phyloP scores from a whole-genome alignment of 2,329 filamentous ascomycete genomes.

The Aspergillus floridensis region DNA sequence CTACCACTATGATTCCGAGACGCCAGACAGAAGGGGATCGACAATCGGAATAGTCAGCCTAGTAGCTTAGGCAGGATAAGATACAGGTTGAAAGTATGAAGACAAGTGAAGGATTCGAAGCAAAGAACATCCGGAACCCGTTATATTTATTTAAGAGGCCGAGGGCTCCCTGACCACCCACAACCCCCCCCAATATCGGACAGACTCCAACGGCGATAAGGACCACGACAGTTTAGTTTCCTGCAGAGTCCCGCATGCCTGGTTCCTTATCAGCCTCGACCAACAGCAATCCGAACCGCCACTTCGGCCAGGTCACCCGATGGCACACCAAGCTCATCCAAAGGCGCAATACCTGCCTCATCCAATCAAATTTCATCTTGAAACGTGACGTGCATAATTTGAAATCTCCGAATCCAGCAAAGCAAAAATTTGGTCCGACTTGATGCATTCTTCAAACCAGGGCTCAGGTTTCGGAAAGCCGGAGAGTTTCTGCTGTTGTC shows the following conservation, averaged over 20 bases:
- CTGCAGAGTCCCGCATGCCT: not conserved
- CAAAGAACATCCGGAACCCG: not conserved
- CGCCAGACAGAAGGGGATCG: not conserved
- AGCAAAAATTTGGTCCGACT: not conserved
- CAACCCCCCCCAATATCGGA: not conserved
- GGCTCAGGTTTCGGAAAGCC: not conserved
- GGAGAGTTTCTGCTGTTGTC: not conserved
- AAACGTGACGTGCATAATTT: not conserved
- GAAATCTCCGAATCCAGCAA: not conserved
- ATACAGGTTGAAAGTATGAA: not conserved
- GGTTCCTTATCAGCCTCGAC: not conserved
- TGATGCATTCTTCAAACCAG: not conserved
- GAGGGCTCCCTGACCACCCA: not conserved
- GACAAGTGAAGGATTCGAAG: not conserved
- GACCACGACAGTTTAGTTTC: not conserved
- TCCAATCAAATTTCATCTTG: not conserved
- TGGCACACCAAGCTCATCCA: not conserved
- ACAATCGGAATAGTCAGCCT: not conserved
- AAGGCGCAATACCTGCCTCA: not conserved
- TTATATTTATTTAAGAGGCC: not conserved
- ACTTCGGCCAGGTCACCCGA: not conserved
- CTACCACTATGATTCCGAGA: not conserved
- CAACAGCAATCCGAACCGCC: not conserved
- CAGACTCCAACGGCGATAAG: not conserved
- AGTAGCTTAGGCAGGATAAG: not conserved